These are phyloP conservation scores for Talaromyces funiculosus DNA, from an alignment of 2,329 filamentous ascomycete species.

Conservation along the genomic window DNA sequence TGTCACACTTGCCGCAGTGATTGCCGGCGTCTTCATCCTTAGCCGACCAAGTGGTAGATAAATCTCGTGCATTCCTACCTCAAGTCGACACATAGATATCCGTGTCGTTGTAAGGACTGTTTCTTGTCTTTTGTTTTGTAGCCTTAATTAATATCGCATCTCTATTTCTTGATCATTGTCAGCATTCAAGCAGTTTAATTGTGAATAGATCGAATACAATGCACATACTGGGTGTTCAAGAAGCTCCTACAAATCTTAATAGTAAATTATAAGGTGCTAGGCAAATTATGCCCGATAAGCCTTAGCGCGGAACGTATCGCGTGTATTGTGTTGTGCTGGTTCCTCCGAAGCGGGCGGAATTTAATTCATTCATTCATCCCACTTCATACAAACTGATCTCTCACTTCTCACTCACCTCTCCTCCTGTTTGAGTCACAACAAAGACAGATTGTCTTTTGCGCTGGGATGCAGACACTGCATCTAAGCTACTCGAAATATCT, in stretches of 20 bases:
- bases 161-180: background rate
- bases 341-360: conserved; percentile 10
- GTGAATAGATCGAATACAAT: background rate
- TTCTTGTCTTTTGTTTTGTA: background rate
- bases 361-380: conserved; percentile 17
- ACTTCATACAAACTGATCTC: conserved; percentile 15
- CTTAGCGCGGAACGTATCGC: conserved; percentile 10
- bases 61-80: conserved; percentile 7
- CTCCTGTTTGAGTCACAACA: conserved; percentile 13
- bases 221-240: background rate
- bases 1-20: conserved; percentile 88
- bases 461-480: conserved; percentile 24
- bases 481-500: conserved; percentile 16
- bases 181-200: background rate
- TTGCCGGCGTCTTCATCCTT: conserved; percentile 87
- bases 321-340: conserved; percentile 1
- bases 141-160: conserved; percentile 8
- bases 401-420: background rate
- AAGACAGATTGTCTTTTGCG: conserved; percentile 16
- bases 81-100: conserved; percentile 6
- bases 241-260: no score
- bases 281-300: conserved; percentile 9
- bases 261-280: background rate
- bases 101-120: background rate
- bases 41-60: conserved; percentile 56